phyloP scores from a whole-genome alignment of 139 green algal species.

The Coelastrella sp. region DNA sequence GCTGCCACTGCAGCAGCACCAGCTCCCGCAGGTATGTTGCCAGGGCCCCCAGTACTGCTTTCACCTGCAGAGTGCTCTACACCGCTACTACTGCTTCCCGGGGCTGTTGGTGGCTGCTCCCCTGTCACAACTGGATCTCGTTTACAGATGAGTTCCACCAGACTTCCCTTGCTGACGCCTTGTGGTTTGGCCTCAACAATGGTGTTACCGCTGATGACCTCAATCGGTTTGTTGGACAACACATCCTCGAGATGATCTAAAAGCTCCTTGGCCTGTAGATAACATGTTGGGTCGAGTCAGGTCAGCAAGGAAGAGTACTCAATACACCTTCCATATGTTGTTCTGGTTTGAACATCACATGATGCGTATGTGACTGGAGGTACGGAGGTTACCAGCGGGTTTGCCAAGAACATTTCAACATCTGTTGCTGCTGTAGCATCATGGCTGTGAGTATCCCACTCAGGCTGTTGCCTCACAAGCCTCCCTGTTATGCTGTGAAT shows the following conservation, averaged over 20 bases:
- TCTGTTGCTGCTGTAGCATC: not conserved
- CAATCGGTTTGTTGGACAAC: constrained; percentile 91
- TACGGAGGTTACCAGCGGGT: too few relatives aligned
- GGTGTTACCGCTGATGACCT: constrained; percentile 82
- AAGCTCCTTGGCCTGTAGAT: constrained; percentile 97
- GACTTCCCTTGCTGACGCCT: constrained; percentile 85
- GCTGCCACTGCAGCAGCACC: constrained; percentile 23
- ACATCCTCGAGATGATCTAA: constrained; percentile 98
- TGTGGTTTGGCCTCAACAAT: constrained; percentile 96
- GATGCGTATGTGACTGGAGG: too few relatives aligned
- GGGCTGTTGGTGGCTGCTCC: not conserved
- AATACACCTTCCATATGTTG: too few relatives aligned
- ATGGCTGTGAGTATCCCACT: too few relatives aligned
- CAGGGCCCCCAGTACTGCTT: not conserved
- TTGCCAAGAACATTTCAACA: too few relatives aligned
- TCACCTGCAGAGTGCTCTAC: not conserved
- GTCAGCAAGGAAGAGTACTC: too few relatives aligned
- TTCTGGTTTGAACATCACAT: too few relatives aligned
- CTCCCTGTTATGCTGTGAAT: too few relatives aligned
- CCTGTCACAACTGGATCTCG: constrained; percentile 3
- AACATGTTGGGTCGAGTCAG: too few relatives aligned
- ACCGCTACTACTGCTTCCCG: constrained; percentile 18
- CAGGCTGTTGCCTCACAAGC: too few relatives aligned
- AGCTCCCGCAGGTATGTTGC: not conserved
- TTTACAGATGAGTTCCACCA: constrained; percentile 81